Base-by-base conservation (phyloP, 148 eudicot species). In the Polygonum maritimum region DNA sequence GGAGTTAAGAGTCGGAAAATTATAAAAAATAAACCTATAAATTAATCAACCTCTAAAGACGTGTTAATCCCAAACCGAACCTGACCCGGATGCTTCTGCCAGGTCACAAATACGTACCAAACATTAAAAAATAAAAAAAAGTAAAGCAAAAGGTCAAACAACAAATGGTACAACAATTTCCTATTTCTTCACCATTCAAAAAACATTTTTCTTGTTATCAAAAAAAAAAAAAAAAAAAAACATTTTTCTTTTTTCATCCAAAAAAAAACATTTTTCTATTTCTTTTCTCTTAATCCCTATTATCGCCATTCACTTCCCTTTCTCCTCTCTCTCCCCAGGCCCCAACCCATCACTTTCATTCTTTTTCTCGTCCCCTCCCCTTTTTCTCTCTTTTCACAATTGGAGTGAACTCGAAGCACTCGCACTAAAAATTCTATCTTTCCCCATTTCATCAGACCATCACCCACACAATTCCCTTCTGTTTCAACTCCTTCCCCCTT, bases 321-420 rank as follows among this genome's bases (percentile, higher is more conserved):
- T 31, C 69, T 40, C 36, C 71, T 38, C 44, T 14, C 10, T 36
- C 41, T 13, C 70, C 70, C 70, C 14, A n/a, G 9, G 19, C 22
- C 22, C 22, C 31, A 26, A 26, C 31, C 41, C 71, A 67, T 67
- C 45, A 51, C 75, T 48, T 41, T 45, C 75, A 0, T 72, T 21
- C 75, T 36, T 39, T 39, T 9, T 69, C 9, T 35, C 72, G 40
- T 5, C 72, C 45, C 71, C 72, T 14, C 5, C 26, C 74, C 48
- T 40, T 40, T 48, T 45, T 26, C 54, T 45, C 54, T 45, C 19
- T 72, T 48, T 72, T 19, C 8, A 72, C 26, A 7, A 48, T 72
- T 72, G 54, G 75, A 72, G 75, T 72, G 75, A 72, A 41, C 54
- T 44, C 15, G 15, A 72, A 72, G 75, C 75, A 44, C 75, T 72